Evolutionary conservation across 2,329 filamentous ascomycete species (phyloP), one percentile per base, ranked within the genome.

Genomic region (Ophiostoma montium): DNA sequence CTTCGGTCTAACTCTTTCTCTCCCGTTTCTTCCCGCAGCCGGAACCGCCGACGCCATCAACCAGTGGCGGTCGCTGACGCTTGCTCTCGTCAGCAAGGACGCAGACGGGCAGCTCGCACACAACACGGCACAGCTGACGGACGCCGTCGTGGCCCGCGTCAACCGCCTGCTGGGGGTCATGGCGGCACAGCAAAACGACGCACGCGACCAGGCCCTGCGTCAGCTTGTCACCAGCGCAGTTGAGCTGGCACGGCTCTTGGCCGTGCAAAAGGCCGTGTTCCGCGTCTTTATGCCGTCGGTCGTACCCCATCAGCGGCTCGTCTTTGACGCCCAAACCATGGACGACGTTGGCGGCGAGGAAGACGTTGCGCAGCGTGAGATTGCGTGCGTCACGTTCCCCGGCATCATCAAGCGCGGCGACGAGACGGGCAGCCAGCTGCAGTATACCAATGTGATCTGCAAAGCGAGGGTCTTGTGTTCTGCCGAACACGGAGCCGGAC

Each of bases 391-490:
- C 19, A 75, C 75, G 2, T 84, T 82, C 50, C 80, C 80, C 1
- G 75, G 75, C 7, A 69, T 84, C 19, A 66, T 78, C 50, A 84
- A 84, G 64, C 65, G 69, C 19, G 80, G 80, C 6, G 78, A 83
- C 60, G 79, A 82, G 63, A 75, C 71, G 53, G 80, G 80, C 21
- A 70, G 72, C 35, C 72, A 79, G 53, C 62, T 74, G 56, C 73
- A 82, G 57, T 73, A 76, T 53, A 68, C 70, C 38, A 84, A 83
- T 58, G 70, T 83, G 42, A 75, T 84, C 54, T 67, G 73, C 51
- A 84, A 82, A 63, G 76, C 78, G n/a, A 74, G 73, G 56, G 80
- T 84, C 5, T 62, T 83, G 44, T 82, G 79, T 58, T 65, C 65
- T 46, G 66, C 70, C 9, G 70, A 74, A 57, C 69, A 60, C 64